Evolutionary conservation across 805 yeast genomes (phyloP).

Genomic region (Yamadazyma endophytica): DNA sequence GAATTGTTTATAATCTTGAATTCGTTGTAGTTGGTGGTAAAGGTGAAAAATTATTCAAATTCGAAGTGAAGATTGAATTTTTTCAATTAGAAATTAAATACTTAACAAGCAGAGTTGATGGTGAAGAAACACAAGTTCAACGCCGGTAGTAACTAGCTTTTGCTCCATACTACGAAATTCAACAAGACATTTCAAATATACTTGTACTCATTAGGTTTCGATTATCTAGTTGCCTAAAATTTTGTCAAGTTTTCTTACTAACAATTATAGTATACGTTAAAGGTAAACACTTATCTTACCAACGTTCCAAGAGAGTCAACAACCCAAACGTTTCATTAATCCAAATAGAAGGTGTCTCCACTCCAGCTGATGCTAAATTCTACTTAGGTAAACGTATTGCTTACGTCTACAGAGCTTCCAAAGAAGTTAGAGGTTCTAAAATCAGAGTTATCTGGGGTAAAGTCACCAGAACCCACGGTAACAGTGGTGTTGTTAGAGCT

Average conservation of each 20-base stretch:
- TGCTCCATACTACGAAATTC: too few relatives aligned
- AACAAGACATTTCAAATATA: too few relatives aligned
- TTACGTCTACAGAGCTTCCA: slow-evolving; percentile 97
- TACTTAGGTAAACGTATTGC: slow-evolving; percentile 99
- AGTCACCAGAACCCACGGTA: slow-evolving; percentile 98
- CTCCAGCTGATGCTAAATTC: slow-evolving; percentile 94
- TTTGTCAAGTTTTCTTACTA: slow-evolving; percentile 22
- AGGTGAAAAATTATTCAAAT: background rate
- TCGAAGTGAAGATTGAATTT: too few relatives aligned
- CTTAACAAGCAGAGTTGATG: too few relatives aligned
- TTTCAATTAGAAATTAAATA: too few relatives aligned
- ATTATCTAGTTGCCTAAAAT: too few relatives aligned
- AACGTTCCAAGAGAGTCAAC: slow-evolving; percentile 97
- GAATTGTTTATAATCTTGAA: background rate
- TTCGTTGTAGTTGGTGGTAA: background rate
- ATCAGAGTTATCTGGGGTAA: slow-evolving; percentile 99
- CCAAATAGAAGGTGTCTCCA: slow-evolving; percentile 93
- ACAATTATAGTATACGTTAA: slow-evolving; percentile 87
- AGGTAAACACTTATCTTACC: slow-evolving; percentile 99
- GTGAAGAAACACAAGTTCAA: too few relatives aligned
- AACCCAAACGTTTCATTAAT: slow-evolving; percentile 97
- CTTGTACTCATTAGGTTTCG: too few relatives aligned
- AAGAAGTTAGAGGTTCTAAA: slow-evolving; percentile 98
- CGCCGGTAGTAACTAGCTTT: too few relatives aligned
- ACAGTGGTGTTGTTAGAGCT: slow-evolving; percentile 97